Percentiles rank a stretch among this genome's conserved stretches.
Conservation (phyloP, 208 protist species). For the Trypanosoma theileri region DNA sequence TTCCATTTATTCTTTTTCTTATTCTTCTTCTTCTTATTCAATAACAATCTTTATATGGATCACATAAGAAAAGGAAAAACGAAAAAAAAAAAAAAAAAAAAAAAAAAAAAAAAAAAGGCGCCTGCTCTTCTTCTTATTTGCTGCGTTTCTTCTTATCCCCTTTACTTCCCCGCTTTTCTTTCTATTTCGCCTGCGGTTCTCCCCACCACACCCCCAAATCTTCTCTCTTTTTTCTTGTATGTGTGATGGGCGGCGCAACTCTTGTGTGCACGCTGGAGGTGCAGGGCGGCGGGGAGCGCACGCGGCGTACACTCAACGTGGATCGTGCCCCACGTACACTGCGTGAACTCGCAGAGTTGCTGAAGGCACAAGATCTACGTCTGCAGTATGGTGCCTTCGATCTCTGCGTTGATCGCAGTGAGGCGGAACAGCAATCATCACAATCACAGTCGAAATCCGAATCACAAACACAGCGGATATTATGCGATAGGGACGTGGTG, state of each 20-base stretch:
- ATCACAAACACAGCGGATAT: background rate
- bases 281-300: conserved; percentile 36
- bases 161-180: conserved; percentile 1
- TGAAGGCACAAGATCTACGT: conserved; percentile 64
- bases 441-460: background rate
- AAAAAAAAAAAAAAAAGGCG: background rate
- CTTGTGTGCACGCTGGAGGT: conserved; percentile 51
- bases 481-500: conserved; percentile 11
- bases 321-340: conserved; percentile 27
- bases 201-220: too few species aligned
- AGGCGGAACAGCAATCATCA: background rate
- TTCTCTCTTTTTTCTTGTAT: conserved; percentile 2
- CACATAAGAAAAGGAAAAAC: conserved; percentile 8
- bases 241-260: conserved; percentile 15
- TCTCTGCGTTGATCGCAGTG: conserved; percentile 26
- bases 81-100: background rate
- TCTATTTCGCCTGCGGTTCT: background rate
- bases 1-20: too few species aligned
- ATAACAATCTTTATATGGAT: too few species aligned
- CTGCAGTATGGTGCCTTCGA: conserved; percentile 57
- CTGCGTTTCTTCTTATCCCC: background rate
- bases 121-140: background rate
- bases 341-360: conserved; percentile 29
- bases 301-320: conserved; percentile 50
- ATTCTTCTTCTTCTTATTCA: too few species aligned